Percentiles rank a stretch among this genome's conserved stretches.
Conservation (phyloP, 2,329 filamentous ascomycete genomes). For the Colletotrichum tropicicola region DNA sequence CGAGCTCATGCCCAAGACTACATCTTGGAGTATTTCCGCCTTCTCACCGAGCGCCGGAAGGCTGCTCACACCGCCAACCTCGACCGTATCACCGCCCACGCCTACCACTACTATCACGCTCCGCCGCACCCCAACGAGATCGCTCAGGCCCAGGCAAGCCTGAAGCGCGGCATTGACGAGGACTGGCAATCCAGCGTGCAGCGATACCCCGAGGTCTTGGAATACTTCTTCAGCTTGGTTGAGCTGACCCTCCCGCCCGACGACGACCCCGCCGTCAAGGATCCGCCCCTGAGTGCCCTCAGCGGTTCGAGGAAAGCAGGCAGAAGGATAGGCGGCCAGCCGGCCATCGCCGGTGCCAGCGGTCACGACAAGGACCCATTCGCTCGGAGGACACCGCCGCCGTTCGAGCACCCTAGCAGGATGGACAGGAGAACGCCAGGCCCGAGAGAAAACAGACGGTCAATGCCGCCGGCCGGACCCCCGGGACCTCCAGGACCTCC, state of each 20-base stretch:
- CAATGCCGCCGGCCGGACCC: conserved; percentile 18
- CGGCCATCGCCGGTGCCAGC: conserved; percentile 46
- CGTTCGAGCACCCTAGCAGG: conserved; percentile 17
- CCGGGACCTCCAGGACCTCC: conserved; percentile 23
- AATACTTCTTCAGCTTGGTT: conserved; percentile 81
- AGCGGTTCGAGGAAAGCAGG: conserved; percentile 56
- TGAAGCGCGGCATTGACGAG: conserved; percentile 80
- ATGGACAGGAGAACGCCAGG: conserved; percentile 50
- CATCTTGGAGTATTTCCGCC: conserved; percentile 71
- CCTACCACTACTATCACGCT: conserved; percentile 65
- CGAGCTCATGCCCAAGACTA: conserved; percentile 73
- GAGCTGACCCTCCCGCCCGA: conserved; percentile 72
- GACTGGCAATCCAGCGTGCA: conserved; percentile 82
- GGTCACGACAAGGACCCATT: conserved; percentile 42
- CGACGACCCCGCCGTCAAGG: conserved; percentile 65
- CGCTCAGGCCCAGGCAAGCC: conserved; percentile 67
- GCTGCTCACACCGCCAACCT: conserved; percentile 63
- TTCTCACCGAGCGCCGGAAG: conserved; percentile 69
- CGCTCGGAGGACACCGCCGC: conserved; percentile 48
- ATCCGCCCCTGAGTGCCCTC: conserved; percentile 67
- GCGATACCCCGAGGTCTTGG: conserved; percentile 81
- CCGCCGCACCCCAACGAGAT: conserved; percentile 71
- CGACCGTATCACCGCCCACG: conserved; percentile 63
- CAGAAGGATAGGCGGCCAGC: conserved; percentile 43
- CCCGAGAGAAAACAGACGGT: conserved; percentile 32